Evolutionary conservation across 257 asterid species (phyloP), one percentile per base, ranked within the genome.

Genomic region (Oldenlandia corymbosa): DNA sequence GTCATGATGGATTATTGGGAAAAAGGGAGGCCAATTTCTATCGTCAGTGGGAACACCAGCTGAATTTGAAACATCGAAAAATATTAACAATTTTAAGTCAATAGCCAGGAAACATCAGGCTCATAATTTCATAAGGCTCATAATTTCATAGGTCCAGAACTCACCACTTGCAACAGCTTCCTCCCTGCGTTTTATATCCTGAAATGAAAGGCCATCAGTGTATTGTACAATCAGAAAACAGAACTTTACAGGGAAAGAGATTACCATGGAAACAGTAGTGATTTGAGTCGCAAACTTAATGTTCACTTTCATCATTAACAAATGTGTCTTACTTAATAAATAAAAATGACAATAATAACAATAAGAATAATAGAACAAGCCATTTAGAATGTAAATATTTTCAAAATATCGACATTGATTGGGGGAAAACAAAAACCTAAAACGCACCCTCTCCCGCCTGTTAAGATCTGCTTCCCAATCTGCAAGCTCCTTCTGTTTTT

Each of bases 401-500:
- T n/a, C n/a, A n/a, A n/a, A n/a, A n/a, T n/a, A n/a, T n/a, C n/a
- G n/a, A n/a, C n/a, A n/a, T n/a, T n/a, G n/a, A n/a, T n/a, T n/a
- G n/a, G n/a, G n/a, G n/a, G n/a, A n/a, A n/a, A n/a, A n/a, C n/a
- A n/a, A n/a, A n/a, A n/a, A n/a, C n/a, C n/a, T n/a, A n/a, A 67
- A 62, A 71, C 88, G 59, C 67, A 92, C 98, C 95, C 83, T 82
- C 79, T 92, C 98, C 76, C 88, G 87, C 84, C 86, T 81, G 69
- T 78, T 76, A 73, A 92, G 65, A 81, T 92, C 95, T 24, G 90
- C 91, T 78, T 92, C 95, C 98, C 98, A 89, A 56, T 64, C 66
- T 4, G 96, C 75, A 64, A 92, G 88, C 60, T 92, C 97, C 70
- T 75, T 89, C 78, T 82, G 89, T 76, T 83, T 92, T 66, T 80